These are phyloP conservation scores for Starmerella scarabaei DNA, from an alignment of 805 yeast genomes.

Conservation along the genomic window DNA sequence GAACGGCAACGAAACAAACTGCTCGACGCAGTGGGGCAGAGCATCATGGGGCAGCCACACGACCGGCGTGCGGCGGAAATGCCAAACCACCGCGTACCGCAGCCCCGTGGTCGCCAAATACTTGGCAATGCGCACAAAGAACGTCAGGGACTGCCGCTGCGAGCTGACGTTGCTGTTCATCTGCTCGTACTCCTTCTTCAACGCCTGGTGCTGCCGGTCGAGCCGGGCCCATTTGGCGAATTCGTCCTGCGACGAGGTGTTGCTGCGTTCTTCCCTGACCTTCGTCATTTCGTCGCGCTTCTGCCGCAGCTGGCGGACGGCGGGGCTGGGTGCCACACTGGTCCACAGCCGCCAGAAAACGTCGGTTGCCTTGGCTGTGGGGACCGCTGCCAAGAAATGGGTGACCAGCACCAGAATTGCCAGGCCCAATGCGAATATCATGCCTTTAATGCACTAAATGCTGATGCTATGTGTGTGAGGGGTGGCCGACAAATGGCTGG, in stretches of 20 bases:
- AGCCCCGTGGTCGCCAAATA: constrained; percentile 32
- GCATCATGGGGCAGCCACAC: constrained; percentile 46
- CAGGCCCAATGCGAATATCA: constrained; percentile 13
- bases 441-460: background rate
- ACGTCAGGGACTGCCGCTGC: constrained; percentile 29
- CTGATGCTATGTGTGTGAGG: background rate
- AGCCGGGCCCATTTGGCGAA: constrained; percentile 94
- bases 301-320: constrained; percentile 24
- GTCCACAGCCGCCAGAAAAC: constrained; percentile 32
- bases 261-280: constrained; percentile 40
- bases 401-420: constrained; percentile 15
- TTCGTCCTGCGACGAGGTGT: constrained; percentile 77
- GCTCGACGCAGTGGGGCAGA: constrained; percentile 44
- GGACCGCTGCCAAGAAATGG: constrained; percentile 17
- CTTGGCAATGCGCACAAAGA: constrained; percentile 27
- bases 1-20: constrained; percentile 50
- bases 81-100: constrained; percentile 36
- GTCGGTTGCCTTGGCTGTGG: constrained; percentile 25
- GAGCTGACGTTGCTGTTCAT: constrained; percentile 30
- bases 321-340: constrained; percentile 28
- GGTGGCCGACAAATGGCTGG: too few species aligned
- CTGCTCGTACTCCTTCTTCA: constrained; percentile 40
- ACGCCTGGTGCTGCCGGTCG: constrained; percentile 53
- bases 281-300: constrained; percentile 35
- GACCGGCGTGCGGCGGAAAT: constrained; percentile 42